Evolutionary conservation across 169 alveolate genomes (phyloP).

Genomic region (Babesia caballi): DNA sequence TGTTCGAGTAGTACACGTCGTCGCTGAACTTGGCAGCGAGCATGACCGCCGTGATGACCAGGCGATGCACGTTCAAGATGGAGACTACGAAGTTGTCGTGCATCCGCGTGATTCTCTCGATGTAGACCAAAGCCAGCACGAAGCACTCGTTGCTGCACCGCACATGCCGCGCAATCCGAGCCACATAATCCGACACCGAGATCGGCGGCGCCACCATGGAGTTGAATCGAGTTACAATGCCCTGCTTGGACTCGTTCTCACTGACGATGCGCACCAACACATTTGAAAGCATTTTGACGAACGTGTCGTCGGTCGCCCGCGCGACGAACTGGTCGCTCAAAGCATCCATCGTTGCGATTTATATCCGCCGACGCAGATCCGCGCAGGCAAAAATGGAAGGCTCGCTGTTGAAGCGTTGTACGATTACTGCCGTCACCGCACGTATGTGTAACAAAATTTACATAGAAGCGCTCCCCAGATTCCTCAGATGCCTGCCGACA

Average conservation of each 20-base stretch:
- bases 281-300: conserved; percentile 56
- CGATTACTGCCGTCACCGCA: no score
- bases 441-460: no score
- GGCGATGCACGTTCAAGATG: conserved; percentile 82
- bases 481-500: no score
- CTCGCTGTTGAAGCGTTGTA: no score
- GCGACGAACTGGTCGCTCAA: conserved; percentile 29
- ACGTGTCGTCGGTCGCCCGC: conserved; percentile 68
- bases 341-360: conserved; percentile 3
- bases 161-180: conserved; percentile 82
- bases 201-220: conserved; percentile 84
- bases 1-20: conserved; percentile 87
- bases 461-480: no score
- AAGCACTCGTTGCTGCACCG: conserved; percentile 86
- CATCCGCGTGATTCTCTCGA: conserved; percentile 75
- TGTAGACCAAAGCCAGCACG: conserved; percentile 80
- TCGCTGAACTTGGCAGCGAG: conserved; percentile 90
- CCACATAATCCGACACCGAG: conserved; percentile 78
- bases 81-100: conserved; percentile 76
- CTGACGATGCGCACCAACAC: conserved; percentile 66
- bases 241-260: conserved; percentile 55
- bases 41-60: conserved; percentile 85
- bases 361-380: no score
- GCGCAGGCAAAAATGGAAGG: no score
- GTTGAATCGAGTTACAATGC: conserved; percentile 80